A percentile compares a stretch with the other conserved stretches of the same genome.
phyloP scores from a whole-genome alignment of 225 moss, liverwort and hornwort species.

The Bryoerythrophyllum caledonicum region DNA sequence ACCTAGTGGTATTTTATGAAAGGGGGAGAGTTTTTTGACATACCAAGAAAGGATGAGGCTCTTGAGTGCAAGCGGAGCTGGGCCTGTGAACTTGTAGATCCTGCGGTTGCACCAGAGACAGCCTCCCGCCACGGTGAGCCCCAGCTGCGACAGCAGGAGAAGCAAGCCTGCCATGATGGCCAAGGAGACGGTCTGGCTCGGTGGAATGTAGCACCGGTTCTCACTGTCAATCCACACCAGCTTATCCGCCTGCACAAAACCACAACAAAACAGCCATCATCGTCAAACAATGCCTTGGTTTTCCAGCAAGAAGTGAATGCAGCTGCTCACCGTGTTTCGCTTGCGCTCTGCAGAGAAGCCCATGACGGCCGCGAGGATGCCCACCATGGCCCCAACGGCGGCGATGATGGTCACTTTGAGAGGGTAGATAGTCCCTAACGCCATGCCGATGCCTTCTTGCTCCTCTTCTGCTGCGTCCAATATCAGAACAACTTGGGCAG shows the following conservation, averaged over 20 bases:
- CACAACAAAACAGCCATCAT: not conserved
- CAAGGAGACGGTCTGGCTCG: constrained; percentile 43
- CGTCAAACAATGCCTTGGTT: not conserved
- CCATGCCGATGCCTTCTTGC: constrained; percentile 28
- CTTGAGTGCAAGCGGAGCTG: constrained; percentile 47
- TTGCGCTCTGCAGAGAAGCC: constrained; percentile 58
- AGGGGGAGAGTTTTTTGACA: not conserved
- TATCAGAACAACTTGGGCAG: constrained; percentile 24
- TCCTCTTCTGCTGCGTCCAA: constrained; percentile 6
- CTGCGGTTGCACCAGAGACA: constrained; percentile 46
- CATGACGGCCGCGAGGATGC: constrained; percentile 48
- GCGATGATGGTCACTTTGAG: constrained; percentile 50
- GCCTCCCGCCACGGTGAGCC: constrained; percentile 48
- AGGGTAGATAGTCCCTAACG: constrained; percentile 49
- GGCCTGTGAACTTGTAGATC: constrained; percentile 37
- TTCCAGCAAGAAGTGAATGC: not conserved
- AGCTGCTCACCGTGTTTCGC: constrained; percentile 43
- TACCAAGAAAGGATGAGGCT: constrained; percentile 59
- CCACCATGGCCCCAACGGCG: constrained; percentile 48
- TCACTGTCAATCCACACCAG: constrained; percentile 53
- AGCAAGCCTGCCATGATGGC: constrained; percentile 56
- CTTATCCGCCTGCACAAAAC: constrained; percentile 41
- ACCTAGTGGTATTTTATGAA: too few species aligned
- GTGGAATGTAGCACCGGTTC: constrained; percentile 44
- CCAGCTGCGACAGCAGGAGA: constrained; percentile 44